Conservation (phyloP, 164 flowering plant species). For the Kingdonia uniflora region DNA sequence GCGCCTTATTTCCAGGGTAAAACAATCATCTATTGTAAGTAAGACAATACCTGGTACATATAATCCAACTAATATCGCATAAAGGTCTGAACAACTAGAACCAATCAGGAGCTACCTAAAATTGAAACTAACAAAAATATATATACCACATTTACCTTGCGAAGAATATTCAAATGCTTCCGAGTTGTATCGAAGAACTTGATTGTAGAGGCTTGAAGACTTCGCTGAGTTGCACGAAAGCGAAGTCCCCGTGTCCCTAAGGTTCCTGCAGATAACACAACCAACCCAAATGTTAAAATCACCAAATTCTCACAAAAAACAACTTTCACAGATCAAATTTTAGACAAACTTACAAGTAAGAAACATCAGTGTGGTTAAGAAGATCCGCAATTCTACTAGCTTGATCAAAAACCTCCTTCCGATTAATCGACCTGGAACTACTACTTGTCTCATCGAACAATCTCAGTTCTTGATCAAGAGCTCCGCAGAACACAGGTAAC, state of each 20-base stretch:
- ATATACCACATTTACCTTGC: conserved; percentile 59
- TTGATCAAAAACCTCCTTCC: conserved; percentile 51
- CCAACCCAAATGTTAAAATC: background rate
- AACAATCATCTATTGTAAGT: no score
- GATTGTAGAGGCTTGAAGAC: conserved; percentile 39
- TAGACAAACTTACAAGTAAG: conserved; percentile 68
- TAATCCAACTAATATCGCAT: no score
- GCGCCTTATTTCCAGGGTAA: no score
- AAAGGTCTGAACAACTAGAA: no score
- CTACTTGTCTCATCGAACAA: conserved; percentile 45
- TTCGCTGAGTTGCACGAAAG: conserved; percentile 17
- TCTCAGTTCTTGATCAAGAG: conserved; percentile 51
- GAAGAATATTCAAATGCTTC: conserved; percentile 50
- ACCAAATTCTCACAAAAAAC: background rate
- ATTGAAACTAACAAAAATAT: no score
- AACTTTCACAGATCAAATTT: background rate
- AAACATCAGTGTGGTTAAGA: conserved; percentile 64
- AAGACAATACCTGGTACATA: no score
- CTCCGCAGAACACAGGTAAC: conserved; percentile 82
- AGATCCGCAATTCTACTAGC: conserved; percentile 68
- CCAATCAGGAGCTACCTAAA: no score
- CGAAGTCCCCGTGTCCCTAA: conserved; percentile 33
- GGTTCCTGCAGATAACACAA: conserved; percentile 37
- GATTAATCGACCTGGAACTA: conserved; percentile 26
- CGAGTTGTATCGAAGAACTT: conserved; percentile 50